These are phyloP conservation scores for Chrysosporium keratinophilum DNA, from an alignment of 2,329 filamentous ascomycete genomes.

Conservation along the genomic window DNA sequence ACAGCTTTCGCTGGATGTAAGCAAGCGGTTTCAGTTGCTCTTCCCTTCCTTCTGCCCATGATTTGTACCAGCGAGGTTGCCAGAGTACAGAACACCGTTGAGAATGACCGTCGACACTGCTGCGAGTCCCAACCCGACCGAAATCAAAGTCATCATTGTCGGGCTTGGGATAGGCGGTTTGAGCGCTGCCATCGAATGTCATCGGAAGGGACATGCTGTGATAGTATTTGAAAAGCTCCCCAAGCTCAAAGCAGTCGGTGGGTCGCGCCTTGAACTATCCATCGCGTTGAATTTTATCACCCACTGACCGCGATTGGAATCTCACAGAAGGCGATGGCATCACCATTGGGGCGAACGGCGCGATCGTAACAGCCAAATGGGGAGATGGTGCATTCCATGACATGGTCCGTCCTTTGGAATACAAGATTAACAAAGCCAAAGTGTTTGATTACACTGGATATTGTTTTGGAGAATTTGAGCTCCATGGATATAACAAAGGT, in stretches of 20 bases:
- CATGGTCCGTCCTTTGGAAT: conserved; percentile 1
- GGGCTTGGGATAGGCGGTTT: conserved; percentile 12
- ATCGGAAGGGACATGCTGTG: conserved; percentile 13
- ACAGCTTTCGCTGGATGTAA: too few relatives aligned
- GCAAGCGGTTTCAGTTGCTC: too few relatives aligned
- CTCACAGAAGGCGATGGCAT: conserved; percentile 14
- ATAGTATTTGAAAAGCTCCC: conserved; percentile 10
- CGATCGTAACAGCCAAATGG: conserved; percentile 11
- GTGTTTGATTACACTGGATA: conserved; percentile 6
- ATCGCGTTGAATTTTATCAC: too few relatives aligned
- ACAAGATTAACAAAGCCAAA: background rate
- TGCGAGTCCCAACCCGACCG: background rate
- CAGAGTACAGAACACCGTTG: too few relatives aligned
- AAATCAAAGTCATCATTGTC: conserved; percentile 16
- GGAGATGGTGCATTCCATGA: conserved; percentile 8
- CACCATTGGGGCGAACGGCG: conserved; percentile 11
- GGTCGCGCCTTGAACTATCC: background rate
- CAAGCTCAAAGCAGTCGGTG: conserved; percentile 9
- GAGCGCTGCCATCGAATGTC: conserved; percentile 14
- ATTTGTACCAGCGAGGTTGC: too few relatives aligned
- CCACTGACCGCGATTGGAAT: background rate
- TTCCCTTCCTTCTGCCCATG: too few relatives aligned
- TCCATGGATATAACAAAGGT: conserved; percentile 7
- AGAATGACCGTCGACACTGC: background rate
- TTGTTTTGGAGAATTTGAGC: background rate